A percentile compares a stretch with the other conserved stretches of the same genome.
Conservation (phyloP, 169 alveolate species). For the Plasmodium cynomolgi region DNA sequence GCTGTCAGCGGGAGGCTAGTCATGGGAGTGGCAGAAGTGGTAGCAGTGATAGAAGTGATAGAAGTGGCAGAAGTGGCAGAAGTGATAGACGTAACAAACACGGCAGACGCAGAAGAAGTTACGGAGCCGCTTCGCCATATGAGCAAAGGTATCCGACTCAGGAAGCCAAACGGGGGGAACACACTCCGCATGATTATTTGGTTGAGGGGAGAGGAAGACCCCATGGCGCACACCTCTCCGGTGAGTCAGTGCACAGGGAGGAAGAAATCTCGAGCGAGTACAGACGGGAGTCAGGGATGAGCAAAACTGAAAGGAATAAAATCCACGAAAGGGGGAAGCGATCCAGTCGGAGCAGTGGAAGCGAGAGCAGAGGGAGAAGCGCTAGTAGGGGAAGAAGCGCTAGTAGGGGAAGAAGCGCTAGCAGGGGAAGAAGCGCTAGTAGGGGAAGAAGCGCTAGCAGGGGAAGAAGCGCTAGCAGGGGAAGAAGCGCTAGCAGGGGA, state of each 20-base stretch:
- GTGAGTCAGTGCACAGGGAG: neutral
- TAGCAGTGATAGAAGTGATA: neutral
- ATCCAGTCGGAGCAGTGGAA: neutral
- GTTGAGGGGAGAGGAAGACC: neutral
- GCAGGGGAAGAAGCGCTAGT: neutral
- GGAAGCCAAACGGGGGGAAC: neutral
- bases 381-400: neutral
- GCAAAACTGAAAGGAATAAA: neutral
- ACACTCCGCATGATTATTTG: neutral
- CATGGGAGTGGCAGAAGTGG: neutral
- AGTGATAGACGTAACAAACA: neutral
- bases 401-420: neutral
- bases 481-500: neutral
- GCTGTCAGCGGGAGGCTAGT: neutral
- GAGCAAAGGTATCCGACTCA: neutral
- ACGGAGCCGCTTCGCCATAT: neutral
- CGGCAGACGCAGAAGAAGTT: neutral
- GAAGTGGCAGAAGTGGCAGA: neutral
- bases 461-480: neutral
- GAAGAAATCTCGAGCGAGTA: neutral
- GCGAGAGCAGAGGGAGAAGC: neutral
- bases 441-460: neutral
- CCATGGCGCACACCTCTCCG: neutral
- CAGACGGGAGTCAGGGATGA: neutral
- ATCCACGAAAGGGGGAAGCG: neutral